Evolutionary conservation across 352 stramenopile species (phyloP), one percentile per base, ranked within the genome.

Genomic region (Lagenidium sp.): DNA sequence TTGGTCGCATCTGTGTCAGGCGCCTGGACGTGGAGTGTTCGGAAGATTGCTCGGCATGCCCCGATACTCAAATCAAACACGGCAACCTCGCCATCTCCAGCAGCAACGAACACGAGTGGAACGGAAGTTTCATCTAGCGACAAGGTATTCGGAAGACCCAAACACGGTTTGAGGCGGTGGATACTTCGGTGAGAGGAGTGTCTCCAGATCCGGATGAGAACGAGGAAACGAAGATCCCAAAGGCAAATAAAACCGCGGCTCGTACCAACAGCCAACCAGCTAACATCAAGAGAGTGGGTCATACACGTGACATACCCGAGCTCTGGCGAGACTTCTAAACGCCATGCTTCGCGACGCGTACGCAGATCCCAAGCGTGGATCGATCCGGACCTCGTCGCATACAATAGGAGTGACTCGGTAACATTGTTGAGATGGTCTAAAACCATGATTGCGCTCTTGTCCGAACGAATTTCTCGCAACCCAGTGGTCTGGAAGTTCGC

Each of bases 371-470:
- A 97, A 42, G 79, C 82, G 44, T 83, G 79, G 42, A 94, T 89
- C n/a, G 64, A 64, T 28, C 92, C 88, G 36, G 79, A 77, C 15
- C 96, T 89, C 6, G 95, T 98, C 6, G 86, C 94, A 57, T 96
- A 98, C 18, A 96, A 78, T 12, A 99, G 51, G 4, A 98, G 59
- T 20, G 85, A 97, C 47, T 95, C 85, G 10, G 80, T 94, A 25
- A 96, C 74, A 23, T 96, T 97, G 69, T 97, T 98, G 47, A 98
- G 87, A 61, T 99, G 94, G 47, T 97, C 91, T 2, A 99, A 77
- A 15, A 87, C 72, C 45, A 97, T 83, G 38, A 98, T 77, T 20
- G 96, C 87, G n/a, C 95, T 96, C 62, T 81, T 72, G 40, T 87
- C 70, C 6, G 92, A 65, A 18, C 78, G 57, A 12, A 94, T 60